Conservation (phyloP, 169 alveolate genomes). For the Cytauxzoon felis region DNA sequence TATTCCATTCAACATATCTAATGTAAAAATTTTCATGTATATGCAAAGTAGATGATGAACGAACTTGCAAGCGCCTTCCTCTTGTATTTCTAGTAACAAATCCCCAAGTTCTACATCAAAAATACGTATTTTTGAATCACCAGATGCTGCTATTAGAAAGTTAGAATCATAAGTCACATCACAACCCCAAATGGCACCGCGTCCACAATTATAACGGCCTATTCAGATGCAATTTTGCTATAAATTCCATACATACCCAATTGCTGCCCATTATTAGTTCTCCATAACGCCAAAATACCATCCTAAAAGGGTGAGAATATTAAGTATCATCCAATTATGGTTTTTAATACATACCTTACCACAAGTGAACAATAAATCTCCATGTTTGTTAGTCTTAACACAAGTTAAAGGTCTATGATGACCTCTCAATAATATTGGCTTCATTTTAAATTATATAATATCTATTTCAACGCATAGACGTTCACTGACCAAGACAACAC, state of each 20-base stretch:
- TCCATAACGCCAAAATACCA: conserved; percentile 75
- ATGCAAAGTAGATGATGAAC: no score
- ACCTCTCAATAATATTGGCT: conserved; percentile 81
- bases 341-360: conserved; percentile 80
- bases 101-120: conserved; percentile 81
- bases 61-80: conserved; percentile 79
- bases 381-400: conserved; percentile 83
- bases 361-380: conserved; percentile 84
- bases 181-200: conserved; percentile 84
- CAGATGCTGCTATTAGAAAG: conserved; percentile 79
- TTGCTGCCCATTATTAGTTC: conserved; percentile 77
- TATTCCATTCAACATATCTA: conserved; percentile 84
- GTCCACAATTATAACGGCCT: conserved; percentile 84
- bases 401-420: conserved; percentile 87
- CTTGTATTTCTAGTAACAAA: conserved; percentile 64
- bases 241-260: conserved; percentile 59
- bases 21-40: conserved; percentile 15
- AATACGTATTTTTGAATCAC: conserved; percentile 78
- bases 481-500: no score
- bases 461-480: no score
- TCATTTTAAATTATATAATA: conserved; percentile 57
- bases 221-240: neutral
- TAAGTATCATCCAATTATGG: neutral
- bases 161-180: conserved; percentile 82
- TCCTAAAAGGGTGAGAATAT: conserved; percentile 57